Conservation (phyloP, 495 filamentous ascomycete genomes). For the Amniculicola lignicola region DNA sequence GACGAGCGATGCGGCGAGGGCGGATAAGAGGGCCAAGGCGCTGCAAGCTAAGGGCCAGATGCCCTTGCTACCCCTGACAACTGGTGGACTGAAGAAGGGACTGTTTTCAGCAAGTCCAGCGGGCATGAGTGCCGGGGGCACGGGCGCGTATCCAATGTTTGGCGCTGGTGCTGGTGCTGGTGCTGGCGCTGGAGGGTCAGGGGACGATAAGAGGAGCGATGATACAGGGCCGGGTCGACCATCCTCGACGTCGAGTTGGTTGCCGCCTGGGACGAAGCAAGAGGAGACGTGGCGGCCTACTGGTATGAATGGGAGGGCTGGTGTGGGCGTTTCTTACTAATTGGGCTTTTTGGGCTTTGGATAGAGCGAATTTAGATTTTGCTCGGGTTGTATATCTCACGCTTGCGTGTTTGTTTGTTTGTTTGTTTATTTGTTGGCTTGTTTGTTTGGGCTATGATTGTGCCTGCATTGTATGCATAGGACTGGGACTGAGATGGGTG, state of each 20-base stretch:
- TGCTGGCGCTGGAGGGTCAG: background rate
- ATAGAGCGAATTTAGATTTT: no score
- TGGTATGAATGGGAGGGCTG: slow-evolving; percentile 13
- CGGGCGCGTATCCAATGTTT: slow-evolving; percentile 17
- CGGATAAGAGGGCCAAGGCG: slow-evolving; percentile 63
- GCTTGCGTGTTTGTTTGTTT: no score
- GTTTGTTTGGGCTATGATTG: no score
- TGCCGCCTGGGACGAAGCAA: slow-evolving; percentile 36
- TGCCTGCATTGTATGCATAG: no score
- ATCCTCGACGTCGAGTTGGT: slow-evolving; percentile 18
- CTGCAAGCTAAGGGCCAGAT: slow-evolving; percentile 57
- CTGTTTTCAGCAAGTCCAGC: slow-evolving; percentile 17
- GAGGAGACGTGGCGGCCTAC: slow-evolving; percentile 34
- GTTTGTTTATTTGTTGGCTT: no score
- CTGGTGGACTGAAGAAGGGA: slow-evolving; percentile 30
- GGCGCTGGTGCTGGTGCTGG: no score
- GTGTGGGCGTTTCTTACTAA: slow-evolving; percentile 22
- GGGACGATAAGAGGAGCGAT: slow-evolving; percentile 30
- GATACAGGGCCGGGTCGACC: slow-evolving; percentile 11
- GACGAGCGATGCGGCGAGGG: slow-evolving; percentile 77
- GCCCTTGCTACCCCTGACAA: slow-evolving; percentile 68
- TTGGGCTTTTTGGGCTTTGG: no score
- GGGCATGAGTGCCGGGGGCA: slow-evolving; percentile 11
- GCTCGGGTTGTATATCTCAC: no score
- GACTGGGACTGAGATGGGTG: no score